A percentile compares a stretch with the other conserved stretches of the same genome.
phyloP scores from a whole-genome alignment of 495 filamentous ascomycete species.

The Lasiosphaeris hirsuta region DNA sequence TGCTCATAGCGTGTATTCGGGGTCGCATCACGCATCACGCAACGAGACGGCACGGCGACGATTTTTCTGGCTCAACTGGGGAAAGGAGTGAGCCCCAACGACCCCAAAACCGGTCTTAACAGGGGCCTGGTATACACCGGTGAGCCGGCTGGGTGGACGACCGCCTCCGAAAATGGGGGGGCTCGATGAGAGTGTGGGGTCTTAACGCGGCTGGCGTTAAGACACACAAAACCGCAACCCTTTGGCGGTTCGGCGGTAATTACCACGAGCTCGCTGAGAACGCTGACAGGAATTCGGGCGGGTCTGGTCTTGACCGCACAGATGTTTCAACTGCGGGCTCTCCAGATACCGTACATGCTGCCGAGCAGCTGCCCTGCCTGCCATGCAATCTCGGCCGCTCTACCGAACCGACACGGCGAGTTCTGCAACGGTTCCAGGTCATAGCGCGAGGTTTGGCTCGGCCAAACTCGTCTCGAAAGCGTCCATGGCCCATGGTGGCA shows the following conservation, averaged over 20 bases:
- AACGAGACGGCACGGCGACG: conserved; percentile 2
- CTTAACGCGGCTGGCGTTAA: conserved; percentile 10
- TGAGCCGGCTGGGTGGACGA: conserved; percentile 1
- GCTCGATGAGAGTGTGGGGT: conserved; percentile 19
- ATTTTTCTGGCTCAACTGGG: background rate
- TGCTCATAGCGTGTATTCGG: background rate
- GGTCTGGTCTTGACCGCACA: background rate
- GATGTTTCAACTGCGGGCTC: conserved; percentile 9
- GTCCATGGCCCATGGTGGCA: background rate
- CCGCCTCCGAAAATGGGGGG: background rate
- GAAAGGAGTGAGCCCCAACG: background rate
- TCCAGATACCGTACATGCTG: background rate
- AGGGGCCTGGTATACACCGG: conserved; percentile 5
- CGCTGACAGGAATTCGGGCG: background rate
- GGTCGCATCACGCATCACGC: background rate
- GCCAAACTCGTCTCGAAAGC: background rate
- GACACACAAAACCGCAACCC: background rate
- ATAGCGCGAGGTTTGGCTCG: background rate
- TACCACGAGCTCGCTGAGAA: conserved; percentile 9
- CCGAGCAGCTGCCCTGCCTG: background rate
- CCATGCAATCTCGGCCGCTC: conserved; percentile 3
- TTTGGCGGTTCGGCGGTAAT: conserved; percentile 2
- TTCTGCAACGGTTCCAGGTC: background rate
- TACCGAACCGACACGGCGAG: background rate
- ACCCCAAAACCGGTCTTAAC: conserved; percentile 9